Evolutionary conservation across 495 filamentous ascomycete species (phyloP).

Genomic region (Trichoderma gamsii): DNA sequence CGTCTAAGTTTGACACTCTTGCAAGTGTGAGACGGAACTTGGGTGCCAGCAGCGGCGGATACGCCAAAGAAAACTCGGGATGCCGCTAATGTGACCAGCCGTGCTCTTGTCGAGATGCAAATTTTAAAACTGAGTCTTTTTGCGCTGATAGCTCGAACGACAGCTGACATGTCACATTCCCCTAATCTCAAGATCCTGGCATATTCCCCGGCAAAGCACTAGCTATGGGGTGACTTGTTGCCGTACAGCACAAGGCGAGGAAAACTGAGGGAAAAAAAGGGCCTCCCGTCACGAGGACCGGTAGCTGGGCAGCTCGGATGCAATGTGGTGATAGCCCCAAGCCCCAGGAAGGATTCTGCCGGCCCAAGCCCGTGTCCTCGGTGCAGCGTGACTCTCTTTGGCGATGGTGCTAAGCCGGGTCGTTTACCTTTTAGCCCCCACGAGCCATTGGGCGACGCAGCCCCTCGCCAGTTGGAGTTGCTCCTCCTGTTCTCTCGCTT

Average conservation of each 20-base stretch:
- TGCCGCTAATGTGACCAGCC: conserved; percentile 4
- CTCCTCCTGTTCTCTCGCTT: conserved; percentile 12
- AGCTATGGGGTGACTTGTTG: background rate
- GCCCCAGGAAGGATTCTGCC: background rate
- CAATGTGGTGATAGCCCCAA: background rate
- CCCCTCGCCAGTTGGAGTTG: background rate
- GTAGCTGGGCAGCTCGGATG: conserved; percentile 2
- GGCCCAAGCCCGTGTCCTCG: conserved; percentile 12
- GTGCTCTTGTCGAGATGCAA: conserved; percentile 10
- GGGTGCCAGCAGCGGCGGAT: background rate
- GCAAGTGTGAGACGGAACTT: background rate
- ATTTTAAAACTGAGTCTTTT: conserved; percentile 6
- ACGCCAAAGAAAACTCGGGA: background rate
- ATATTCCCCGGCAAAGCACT: background rate
- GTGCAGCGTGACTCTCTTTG: background rate
- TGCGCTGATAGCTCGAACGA: background rate
- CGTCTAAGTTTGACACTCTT: background rate
- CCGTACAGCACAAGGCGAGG: background rate
- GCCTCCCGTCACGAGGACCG: background rate
- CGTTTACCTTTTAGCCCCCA: background rate
- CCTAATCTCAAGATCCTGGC: background rate
- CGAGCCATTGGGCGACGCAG: background rate
- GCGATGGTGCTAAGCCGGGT: background rate
- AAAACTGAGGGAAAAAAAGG: background rate
- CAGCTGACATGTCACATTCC: conserved; percentile 8